A percentile compares a stretch with the other conserved stretches of the same genome.
Evolutionary conservation across 805 yeast species (phyloP).

Genomic region (Metschnikowia lachancei): DNA sequence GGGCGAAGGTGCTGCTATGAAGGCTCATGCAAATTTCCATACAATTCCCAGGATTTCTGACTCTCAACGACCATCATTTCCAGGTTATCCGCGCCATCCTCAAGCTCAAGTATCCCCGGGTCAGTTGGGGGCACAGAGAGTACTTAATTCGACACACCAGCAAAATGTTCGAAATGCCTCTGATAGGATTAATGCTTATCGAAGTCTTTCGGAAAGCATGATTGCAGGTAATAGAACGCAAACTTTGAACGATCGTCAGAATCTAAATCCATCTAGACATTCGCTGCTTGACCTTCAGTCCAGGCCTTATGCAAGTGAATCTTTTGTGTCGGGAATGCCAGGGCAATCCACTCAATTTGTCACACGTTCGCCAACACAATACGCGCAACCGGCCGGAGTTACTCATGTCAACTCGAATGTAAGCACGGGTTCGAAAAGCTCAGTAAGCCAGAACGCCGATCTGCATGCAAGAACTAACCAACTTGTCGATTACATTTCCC

Average conservation of each 20-base stretch:
- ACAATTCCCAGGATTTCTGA: neutral
- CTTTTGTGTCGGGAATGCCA: neutral
- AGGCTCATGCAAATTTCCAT: neutral
- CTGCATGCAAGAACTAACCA: neutral
- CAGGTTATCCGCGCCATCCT: neutral
- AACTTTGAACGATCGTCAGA: neutral
- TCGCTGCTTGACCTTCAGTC: neutral
- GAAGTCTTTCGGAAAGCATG: conserved; percentile 7
- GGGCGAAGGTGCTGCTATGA: too few relatives aligned
- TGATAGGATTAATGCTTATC: conserved; percentile 11
- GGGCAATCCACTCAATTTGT: neutral
- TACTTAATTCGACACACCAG: conserved; percentile 1
- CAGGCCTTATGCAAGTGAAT: neutral
- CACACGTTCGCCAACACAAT: neutral
- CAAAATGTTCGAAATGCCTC: conserved; percentile 7
- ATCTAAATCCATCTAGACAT: neutral
- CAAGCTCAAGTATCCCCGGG: neutral
- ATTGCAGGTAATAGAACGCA: neutral
- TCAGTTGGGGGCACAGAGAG: neutral
- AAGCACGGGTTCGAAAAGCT: neutral
- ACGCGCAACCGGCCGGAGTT: neutral
- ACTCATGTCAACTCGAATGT: neutral
- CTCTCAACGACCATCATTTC: neutral
- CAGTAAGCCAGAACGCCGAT: neutral
- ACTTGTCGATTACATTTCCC: too few relatives aligned